Conservation (phyloP, 306 rosid genomes). For the Crotalaria pallida region DNA sequence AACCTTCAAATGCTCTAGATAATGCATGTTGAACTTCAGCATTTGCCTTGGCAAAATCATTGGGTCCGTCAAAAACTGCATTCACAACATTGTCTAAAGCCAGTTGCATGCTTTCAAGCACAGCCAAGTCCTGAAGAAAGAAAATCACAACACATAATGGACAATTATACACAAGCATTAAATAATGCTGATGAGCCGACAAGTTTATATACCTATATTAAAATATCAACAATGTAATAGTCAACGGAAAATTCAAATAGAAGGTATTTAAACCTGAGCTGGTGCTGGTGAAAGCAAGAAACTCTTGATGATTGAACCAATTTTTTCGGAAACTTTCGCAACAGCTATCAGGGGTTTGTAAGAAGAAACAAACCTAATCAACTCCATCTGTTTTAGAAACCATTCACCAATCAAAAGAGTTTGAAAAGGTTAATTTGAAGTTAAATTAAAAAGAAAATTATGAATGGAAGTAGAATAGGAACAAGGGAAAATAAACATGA, state of each 20-base stretch:
- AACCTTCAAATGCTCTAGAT: conserved; percentile 78
- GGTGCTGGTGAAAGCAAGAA: conserved; percentile 52
- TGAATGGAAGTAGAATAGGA: neutral
- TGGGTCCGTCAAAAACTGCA: conserved; percentile 69
- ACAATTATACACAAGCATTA: conserved; percentile 14
- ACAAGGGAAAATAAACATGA: neutral
- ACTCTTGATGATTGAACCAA: conserved; percentile 53
- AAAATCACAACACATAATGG: conserved; percentile 8
- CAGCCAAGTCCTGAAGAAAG: conserved; percentile 61
- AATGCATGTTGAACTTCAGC: conserved; percentile 69
- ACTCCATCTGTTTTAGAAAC: conserved; percentile 63
- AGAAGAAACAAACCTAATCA: conserved; percentile 71
- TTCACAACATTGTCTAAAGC: conserved; percentile 74
- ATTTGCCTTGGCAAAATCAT: conserved; percentile 44
- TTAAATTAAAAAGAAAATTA: neutral
- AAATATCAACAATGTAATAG: conserved; percentile 18
- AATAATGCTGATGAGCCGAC: conserved; percentile 21
- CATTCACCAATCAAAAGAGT: conserved; percentile 24
- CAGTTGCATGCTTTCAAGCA: conserved; percentile 89
- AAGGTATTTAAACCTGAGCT: conserved; percentile 55
- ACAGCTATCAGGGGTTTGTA: conserved; percentile 77
- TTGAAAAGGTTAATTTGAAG: conserved; percentile 5
- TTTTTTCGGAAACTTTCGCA: conserved; percentile 67
- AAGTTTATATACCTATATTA: conserved; percentile 19
- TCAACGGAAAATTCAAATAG: neutral